phyloP scores from a whole-genome alignment of 2,329 filamentous ascomycete genomes.

The Hymenoscyphus scutula region DNA sequence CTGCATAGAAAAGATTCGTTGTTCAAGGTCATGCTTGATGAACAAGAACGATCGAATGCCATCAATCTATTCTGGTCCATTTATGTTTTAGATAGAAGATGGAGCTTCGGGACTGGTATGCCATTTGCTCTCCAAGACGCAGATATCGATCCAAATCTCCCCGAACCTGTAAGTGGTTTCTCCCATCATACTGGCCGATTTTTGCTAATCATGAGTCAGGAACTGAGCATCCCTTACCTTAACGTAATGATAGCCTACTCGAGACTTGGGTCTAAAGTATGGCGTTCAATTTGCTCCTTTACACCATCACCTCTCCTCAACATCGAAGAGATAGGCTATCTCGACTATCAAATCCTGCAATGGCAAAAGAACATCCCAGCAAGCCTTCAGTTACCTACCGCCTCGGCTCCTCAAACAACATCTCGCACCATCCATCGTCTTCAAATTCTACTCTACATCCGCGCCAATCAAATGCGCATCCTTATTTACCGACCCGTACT shows the following conservation, averaged over 20 bases:
- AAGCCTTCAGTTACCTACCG: slow-evolving; percentile 52
- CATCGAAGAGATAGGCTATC: slow-evolving; percentile 72
- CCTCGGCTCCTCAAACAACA: slow-evolving; percentile 44
- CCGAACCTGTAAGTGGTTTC: slow-evolving; percentile 66
- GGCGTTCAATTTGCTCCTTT: slow-evolving; percentile 62
- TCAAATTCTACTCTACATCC: slow-evolving; percentile 79
- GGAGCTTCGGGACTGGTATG: slow-evolving; percentile 86
- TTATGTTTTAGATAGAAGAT: slow-evolving; percentile 80
- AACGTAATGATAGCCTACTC: slow-evolving; percentile 84
- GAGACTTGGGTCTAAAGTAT: slow-evolving; percentile 79
- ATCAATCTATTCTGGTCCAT: slow-evolving; percentile 81
- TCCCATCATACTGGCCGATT: not conserved
- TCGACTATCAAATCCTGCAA: slow-evolving; percentile 80
- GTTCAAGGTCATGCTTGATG: slow-evolving; percentile 62
- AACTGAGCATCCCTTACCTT: slow-evolving; percentile 58
- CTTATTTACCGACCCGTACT: slow-evolving; percentile 85
- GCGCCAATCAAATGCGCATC: slow-evolving; percentile 87
- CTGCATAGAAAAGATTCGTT: slow-evolving; percentile 78
- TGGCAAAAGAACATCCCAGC: slow-evolving; percentile 79
- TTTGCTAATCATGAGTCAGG: slow-evolving; percentile 23
- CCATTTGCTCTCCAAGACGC: slow-evolving; percentile 83
- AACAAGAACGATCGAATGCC: slow-evolving; percentile 65
- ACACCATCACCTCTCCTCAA: slow-evolving; percentile 21
- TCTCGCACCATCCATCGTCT: slow-evolving; percentile 59
- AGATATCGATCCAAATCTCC: slow-evolving; percentile 77